phyloP scores from a whole-genome alignment of 352 stramenopile genomes.

The Thalassiosira livingstoniorum region DNA sequence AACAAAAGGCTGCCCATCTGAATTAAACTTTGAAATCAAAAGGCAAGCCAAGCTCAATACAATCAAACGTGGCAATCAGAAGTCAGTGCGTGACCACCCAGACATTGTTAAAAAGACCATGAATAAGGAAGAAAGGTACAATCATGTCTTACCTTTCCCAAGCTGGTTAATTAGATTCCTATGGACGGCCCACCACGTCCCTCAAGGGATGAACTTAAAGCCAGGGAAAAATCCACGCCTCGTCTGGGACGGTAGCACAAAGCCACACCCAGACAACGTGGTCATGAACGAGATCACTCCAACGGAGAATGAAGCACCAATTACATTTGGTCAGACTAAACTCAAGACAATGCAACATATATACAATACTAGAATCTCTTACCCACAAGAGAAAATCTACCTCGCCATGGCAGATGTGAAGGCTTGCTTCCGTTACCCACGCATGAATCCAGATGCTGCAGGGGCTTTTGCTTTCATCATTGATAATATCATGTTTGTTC shows the following conservation, averaged over 20 bases:
- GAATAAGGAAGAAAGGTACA: slow-evolving; percentile 21
- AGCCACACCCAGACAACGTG: neutral
- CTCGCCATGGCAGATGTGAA: too few species aligned
- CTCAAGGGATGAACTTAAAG: slow-evolving; percentile 6
- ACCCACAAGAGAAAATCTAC: too few species aligned
- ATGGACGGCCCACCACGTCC: neutral
- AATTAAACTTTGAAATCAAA: slow-evolving; percentile 1
- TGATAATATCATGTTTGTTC: too few species aligned
- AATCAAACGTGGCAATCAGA: neutral
- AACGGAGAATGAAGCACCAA: neutral
- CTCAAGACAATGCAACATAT: too few species aligned
- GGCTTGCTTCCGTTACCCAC: too few species aligned
- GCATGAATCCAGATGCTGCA: too few species aligned
- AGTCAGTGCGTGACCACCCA: neutral
- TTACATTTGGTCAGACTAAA: neutral
- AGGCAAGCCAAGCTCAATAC: slow-evolving; percentile 2
- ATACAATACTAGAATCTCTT: too few species aligned
- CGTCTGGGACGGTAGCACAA: neutral
- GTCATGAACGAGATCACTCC: neutral
- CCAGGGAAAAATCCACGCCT: neutral
- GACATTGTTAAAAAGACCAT: neutral
- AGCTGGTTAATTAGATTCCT: slow-evolving; percentile 2
- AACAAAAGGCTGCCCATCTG: neutral
- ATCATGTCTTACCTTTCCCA: neutral
- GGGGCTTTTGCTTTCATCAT: too few species aligned